Conservation (phyloP, 768 basidiomycete species). For the Agaricus sinodeliciosus region DNA sequence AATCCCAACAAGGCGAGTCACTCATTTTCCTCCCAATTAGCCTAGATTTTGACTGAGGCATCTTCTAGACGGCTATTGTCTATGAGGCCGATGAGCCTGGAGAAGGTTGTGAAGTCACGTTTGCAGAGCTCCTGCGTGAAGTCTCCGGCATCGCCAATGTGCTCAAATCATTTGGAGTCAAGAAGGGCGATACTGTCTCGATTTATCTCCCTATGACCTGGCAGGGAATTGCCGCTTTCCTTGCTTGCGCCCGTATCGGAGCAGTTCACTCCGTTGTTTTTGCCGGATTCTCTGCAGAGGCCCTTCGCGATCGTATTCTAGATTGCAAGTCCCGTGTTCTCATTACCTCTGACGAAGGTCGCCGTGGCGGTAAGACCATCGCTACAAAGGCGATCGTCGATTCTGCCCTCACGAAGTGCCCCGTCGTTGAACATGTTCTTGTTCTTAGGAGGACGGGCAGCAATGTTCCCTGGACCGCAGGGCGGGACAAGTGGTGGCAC, state of each 20-base stretch:
- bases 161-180: slow-evolving; percentile 81
- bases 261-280: slow-evolving; percentile 97
- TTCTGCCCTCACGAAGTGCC: slow-evolving; percentile 79
- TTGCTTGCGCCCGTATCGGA: slow-evolving; percentile 95
- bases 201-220: slow-evolving; percentile 92
- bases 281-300: slow-evolving; percentile 94
- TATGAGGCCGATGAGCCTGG: slow-evolving; percentile 97
- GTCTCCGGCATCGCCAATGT: slow-evolving; percentile 89
- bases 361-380: slow-evolving; percentile 90
- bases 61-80: slow-evolving; percentile 82
- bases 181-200: slow-evolving; percentile 94
- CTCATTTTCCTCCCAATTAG: neutral
- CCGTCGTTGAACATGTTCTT: slow-evolving; percentile 83
- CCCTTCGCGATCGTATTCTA: slow-evolving; percentile 83
- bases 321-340: slow-evolving; percentile 90
- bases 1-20: slow-evolving; percentile 67
- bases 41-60: neutral
- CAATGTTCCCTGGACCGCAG: slow-evolving; percentile 71
- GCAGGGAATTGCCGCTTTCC: slow-evolving; percentile 94
- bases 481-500: slow-evolving; percentile 95
- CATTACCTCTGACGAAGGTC: slow-evolving; percentile 93
- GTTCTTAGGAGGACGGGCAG: slow-evolving; percentile 87
- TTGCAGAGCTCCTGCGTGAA: slow-evolving; percentile 81
- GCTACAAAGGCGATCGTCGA: slow-evolving; percentile 95
- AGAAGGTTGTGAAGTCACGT: slow-evolving; percentile 70